Evolutionary conservation across 345 rosid species (phyloP).

Genomic region (Hibiscus syriacus): DNA sequence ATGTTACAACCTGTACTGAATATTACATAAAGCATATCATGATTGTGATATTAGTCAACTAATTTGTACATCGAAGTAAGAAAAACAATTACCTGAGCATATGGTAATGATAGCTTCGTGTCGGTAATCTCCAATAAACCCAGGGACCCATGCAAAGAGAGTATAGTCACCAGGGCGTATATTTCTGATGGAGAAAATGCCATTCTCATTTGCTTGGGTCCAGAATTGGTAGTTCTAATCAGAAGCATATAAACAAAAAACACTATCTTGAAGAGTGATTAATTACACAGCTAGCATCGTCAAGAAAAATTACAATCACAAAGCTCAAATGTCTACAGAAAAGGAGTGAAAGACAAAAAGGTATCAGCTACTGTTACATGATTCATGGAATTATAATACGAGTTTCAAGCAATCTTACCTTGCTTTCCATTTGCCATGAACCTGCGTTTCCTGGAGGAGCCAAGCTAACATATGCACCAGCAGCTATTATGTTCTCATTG

Average conservation of each 20-base stretch:
- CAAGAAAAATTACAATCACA: neutral
- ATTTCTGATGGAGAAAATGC: constrained; percentile 54
- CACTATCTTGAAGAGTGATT: neutral
- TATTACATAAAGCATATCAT: constrained; percentile 1
- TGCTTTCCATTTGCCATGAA: constrained; percentile 86
- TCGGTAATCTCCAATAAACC: constrained; percentile 81
- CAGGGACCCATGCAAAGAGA: constrained; percentile 79
- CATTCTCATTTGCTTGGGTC: constrained; percentile 53
- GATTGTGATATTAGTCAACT: constrained; percentile 4
- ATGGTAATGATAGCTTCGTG: constrained; percentile 36
- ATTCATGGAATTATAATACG: neutral
- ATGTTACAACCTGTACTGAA: constrained; percentile 39
- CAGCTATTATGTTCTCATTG: constrained; percentile 32
- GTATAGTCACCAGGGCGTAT: constrained; percentile 57
- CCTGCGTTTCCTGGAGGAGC: constrained; percentile 70
- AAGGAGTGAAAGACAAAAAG: neutral
- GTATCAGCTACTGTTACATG: neutral
- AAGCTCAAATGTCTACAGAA: neutral
- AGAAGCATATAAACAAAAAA: neutral
- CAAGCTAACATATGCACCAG: constrained; percentile 69
- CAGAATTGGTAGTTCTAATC: constrained; percentile 85
- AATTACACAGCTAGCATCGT: neutral
- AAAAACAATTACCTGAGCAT: constrained; percentile 38
- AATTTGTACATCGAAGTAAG: neutral
- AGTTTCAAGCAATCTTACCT: constrained; percentile 31